Evolutionary conservation across 106 monocot genomes (phyloP), one percentile per base, ranked within the genome.

Genomic region (Posidonia australis): DNA sequence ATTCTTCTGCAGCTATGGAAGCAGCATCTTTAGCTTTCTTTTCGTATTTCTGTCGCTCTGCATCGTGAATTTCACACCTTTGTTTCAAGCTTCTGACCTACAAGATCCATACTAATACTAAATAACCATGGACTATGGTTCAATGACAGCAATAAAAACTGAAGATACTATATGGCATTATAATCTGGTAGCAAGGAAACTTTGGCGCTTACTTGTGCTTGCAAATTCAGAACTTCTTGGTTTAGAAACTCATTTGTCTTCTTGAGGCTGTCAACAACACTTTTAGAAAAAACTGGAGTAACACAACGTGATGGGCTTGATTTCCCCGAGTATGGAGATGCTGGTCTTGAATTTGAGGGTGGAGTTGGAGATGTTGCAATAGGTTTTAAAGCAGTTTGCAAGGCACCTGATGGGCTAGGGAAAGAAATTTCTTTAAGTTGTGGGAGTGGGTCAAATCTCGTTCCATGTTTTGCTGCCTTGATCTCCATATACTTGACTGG

Each of bases 401-500:
- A 52, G 13, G 57, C 66, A 69, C 72, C 73, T 41, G 76, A 30
- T 44, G 78, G 75, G 54, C 70, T 77, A 36, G 91, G 68, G 20
- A 86, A 79, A 44, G 78, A 23, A 20, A 83, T 63, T 59, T 87
- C 80, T 75, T 83, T 87, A 24, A 82, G 48, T 59, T 77, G 80
- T 28, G 69, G 57, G 14, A 71, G 44, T 21, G 88, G 77, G 16
- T 75, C 69, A 26, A 26, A 30, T 66, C 65, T 86, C 30, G 43
- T 62, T 25, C 72, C 79, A 61, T 72, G 74, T 62, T 71, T 85
- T 22, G 55, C 60, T 41, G 78, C 23, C 67, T 74, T 84, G 5
- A 69, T n/a, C 5, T 77, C 73, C 13, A 51, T 12, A 53, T 53
- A 72, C 47, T 29, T 79, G 41, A 46, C 51, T 26, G 62, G 54